Percentiles rank a stretch among this genome's conserved stretches.
Evolutionary conservation across 1,284 basidiomycete genomes (phyloP).

Genomic region (Papiliotrema laurentii): DNA sequence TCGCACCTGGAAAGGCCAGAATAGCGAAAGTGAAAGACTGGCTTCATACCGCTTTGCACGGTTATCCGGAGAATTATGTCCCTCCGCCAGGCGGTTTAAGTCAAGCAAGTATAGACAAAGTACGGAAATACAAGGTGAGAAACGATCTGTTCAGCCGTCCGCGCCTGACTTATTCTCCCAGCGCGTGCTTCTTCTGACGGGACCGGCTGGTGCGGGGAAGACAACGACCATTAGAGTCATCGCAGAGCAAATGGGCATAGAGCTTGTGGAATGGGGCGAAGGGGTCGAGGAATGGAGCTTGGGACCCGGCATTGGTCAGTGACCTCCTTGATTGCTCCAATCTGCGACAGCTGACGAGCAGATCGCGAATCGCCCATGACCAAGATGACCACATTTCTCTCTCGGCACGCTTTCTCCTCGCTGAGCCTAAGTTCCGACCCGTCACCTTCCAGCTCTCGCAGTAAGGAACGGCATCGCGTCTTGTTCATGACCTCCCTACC

Average conservation of each 20-base stretch:
- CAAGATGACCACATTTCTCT: conserved; percentile 74
- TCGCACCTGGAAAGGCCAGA: conserved; percentile 85
- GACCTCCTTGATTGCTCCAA: neutral
- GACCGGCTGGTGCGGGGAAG: conserved; percentile 87
- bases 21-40: conserved; percentile 79
- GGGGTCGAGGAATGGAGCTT: conserved; percentile 44
- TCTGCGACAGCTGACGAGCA: neutral
- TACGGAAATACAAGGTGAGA: conserved; percentile 73
- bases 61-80: conserved; percentile 24
- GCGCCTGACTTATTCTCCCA: conserved; percentile 35
- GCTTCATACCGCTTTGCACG: conserved; percentile 76
- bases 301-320: conserved; percentile 30
- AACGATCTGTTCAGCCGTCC: neutral
- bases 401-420: conserved; percentile 62
- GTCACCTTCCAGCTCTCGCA: conserved; percentile 21
- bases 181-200: conserved; percentile 80
- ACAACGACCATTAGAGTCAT: conserved; percentile 77
- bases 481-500: conserved; percentile 90
- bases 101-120: conserved; percentile 53
- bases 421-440: conserved; percentile 49
- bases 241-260: conserved; percentile 67
- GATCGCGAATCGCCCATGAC: conserved; percentile 60
- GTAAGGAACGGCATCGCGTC: conserved; percentile 43
- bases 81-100: conserved; percentile 4
- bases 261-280: conserved; percentile 78